A percentile compares a stretch with the other conserved stretches of the same genome.
These are phyloP conservation scores for Dryadomyces sulphureus DNA, from an alignment of 2,329 filamentous ascomycete species.

Conservation along the genomic window DNA sequence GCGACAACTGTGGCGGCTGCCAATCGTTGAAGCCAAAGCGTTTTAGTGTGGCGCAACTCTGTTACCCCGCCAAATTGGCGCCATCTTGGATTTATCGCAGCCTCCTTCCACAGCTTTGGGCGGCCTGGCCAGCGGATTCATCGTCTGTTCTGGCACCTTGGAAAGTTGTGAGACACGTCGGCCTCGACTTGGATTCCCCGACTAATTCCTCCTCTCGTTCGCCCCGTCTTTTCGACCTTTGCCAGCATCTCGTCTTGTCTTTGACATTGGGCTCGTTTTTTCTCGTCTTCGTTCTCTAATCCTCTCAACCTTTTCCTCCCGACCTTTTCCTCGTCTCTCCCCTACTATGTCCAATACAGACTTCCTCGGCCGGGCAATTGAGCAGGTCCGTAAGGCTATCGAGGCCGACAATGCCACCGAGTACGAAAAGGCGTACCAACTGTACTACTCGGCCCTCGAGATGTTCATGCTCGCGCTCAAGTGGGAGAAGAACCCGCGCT, in stretches of 20 bases:
- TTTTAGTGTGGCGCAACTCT: conserved; percentile 4
- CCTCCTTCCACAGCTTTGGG: too few species aligned
- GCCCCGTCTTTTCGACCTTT: too few species aligned
- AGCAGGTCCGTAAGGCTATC: conserved; percentile 94
- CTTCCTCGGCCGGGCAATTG: conserved; percentile 92
- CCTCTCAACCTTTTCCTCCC: background rate
- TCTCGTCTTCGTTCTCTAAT: background rate
- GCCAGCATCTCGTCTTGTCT: too few species aligned
- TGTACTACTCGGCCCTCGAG: conserved; percentile 91
- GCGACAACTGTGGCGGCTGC: background rate
- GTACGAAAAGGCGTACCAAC: conserved; percentile 92
- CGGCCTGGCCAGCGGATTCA: too few species aligned
- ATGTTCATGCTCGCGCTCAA: conserved; percentile 98
- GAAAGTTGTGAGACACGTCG: too few species aligned
- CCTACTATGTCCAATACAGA: conserved; percentile 80
- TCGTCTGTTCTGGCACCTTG: too few species aligned
- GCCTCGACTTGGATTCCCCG: too few species aligned
- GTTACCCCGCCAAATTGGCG: conserved; percentile 24
- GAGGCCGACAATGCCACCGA: conserved; percentile 89
- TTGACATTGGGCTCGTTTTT: background rate
- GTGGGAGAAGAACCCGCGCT: conserved; percentile 98
- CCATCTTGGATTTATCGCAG: background rate
- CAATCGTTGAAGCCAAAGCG: background rate
- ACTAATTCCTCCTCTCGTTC: background rate
- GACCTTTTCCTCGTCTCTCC: background rate